Evolutionary conservation across 164 flowering plant genomes (phyloP).

Genomic region (Euptelea pleiosperma): DNA sequence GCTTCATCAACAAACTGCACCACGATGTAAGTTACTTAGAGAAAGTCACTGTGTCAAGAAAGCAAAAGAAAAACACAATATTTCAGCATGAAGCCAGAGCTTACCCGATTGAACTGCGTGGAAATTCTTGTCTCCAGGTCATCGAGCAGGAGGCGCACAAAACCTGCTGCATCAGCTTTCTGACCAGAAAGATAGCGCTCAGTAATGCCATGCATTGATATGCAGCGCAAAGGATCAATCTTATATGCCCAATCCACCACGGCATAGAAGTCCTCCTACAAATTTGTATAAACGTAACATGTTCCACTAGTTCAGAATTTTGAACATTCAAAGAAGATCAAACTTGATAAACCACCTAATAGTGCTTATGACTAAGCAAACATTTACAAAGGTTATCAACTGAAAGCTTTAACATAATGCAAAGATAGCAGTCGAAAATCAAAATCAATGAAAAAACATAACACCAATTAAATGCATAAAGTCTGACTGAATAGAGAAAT

Average conservation of each 20-base stretch:
- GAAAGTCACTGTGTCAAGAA: constrained; percentile 9
- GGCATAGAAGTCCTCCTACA: constrained; percentile 92
- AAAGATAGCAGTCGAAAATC: too few species aligned
- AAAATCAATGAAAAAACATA: too few species aligned
- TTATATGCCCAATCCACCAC: constrained; percentile 99
- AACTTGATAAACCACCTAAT: neutral
- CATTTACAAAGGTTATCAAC: too few species aligned
- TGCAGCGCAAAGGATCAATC: constrained; percentile 95
- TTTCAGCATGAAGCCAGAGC: constrained; percentile 14
- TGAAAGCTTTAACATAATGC: too few species aligned
- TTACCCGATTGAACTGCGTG: constrained; percentile 68
- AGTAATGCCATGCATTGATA: constrained; percentile 99
- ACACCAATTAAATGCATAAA: too few species aligned
- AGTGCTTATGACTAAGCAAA: too few species aligned
- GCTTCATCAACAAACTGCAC: constrained; percentile 98
- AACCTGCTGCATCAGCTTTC: constrained; percentile 99
- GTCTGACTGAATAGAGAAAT: too few species aligned
- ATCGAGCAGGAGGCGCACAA: constrained; percentile 92
- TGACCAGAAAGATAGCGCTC: constrained; percentile 93
- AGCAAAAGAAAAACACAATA: neutral
- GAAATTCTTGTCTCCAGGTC: constrained; percentile 90
- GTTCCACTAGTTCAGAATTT: neutral
- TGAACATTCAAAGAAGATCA: neutral
- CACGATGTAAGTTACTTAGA: constrained; percentile 1
- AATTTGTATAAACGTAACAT: neutral